Base-by-base conservation (phyloP, 129 eudicot species). In the Tanacetum coccineum region DNA sequence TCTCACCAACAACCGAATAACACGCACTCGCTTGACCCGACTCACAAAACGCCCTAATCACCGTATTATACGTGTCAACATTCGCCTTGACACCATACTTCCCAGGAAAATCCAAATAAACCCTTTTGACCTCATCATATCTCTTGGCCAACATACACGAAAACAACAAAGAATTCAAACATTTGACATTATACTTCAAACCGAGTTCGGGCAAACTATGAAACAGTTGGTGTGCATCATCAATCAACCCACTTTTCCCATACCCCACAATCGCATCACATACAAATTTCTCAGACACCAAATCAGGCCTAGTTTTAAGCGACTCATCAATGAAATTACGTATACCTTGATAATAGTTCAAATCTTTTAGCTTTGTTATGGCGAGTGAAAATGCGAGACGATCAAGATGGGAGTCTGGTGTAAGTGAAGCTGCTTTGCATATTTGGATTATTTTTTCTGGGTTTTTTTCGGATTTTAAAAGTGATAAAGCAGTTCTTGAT, bases 361-460 rank as follows among this genome's bases (percentile, higher is more conserved):
- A 70, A 13, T 74, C 79, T 7, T 78, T 78, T 49, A 93, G 95
- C 67, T 84, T 86, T 19, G 82, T 53, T 10, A 93, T 72, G 46
- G 96, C 98, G 62, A 56, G 57, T 19, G 98, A 80, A 67, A 80
- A 86, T 70, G 88, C 85, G 26, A 86, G 14, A 17, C 98, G 95
- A 39, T 93, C 95, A 81, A 84, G 86, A 57, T 86, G 96, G 8
- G 86, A 71, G 1, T 78, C 89, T 9, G 98, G 95, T 10, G 92
- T 82, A 2, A 92, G 83, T 4, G 94, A 68, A 28, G 97, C 90
- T 53, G 96, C 93, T 11, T 85, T 82, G 80, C 88, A 92, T 70
- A 92, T 88, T 10, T 88, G 85, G 56, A 88, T 78, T 45, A 92
- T 83, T 52, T 82, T 81, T 66, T 83, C 88, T 0, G 98, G 98